These are phyloP conservation scores for Penicillium sp. DNA, from an alignment of 2,329 filamentous ascomycete species.

Conservation along the genomic window DNA sequence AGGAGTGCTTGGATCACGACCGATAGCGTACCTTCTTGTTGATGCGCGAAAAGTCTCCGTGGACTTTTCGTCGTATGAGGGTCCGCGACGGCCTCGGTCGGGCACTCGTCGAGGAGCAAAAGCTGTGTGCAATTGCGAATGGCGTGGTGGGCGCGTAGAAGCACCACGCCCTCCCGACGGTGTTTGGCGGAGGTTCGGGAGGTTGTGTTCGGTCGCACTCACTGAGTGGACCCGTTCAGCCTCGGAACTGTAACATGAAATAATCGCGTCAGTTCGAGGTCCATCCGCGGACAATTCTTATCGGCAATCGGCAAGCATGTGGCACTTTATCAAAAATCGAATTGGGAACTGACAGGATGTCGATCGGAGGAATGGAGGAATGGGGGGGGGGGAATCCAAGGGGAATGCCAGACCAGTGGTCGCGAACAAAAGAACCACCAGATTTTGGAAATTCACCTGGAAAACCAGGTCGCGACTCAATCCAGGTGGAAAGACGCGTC, in stretches of 20 bases:
- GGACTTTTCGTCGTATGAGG: conserved; percentile 22
- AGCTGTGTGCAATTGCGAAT: conserved; percentile 25
- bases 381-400: not conserved
- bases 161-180: conserved; percentile 26
- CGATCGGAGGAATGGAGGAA: conserved; percentile 26
- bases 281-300: conserved; percentile 11
- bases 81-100: conserved; percentile 25
- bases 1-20: conserved; percentile 62
- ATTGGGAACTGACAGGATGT: conserved; percentile 17
- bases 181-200: conserved; percentile 17
- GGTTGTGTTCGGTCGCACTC: conserved; percentile 27
- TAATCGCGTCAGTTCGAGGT: conserved; percentile 10
- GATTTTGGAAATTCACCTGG: conserved; percentile 8
- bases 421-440: conserved; percentile 12
- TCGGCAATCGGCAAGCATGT: conserved; percentile 21
- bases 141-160: conserved; percentile 20
- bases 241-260: conserved; percentile 18
- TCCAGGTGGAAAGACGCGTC: conserved; percentile 15
- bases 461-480: conserved; percentile 23
- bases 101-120: conserved; percentile 15
- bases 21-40: conserved; percentile 57
- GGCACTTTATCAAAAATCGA: conserved; percentile 9
- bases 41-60: conserved; percentile 21
- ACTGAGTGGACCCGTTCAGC: conserved; percentile 19
- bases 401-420: conserved; percentile 17